Conservation (phyloP, 352 stramenopile species). For the Globisporangium yorkense region DNA sequence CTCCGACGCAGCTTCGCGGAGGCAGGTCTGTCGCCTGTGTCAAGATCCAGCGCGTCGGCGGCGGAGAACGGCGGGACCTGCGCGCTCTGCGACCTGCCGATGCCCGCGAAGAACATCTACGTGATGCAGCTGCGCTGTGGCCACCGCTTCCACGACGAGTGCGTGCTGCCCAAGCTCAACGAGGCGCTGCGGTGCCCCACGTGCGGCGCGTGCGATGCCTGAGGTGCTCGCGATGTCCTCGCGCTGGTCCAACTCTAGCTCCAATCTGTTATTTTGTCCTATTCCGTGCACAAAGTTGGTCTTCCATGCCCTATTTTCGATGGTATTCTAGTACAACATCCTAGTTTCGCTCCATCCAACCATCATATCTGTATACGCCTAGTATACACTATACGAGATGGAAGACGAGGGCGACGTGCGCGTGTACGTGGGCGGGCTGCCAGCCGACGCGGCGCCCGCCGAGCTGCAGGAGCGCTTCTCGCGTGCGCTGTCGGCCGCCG, state of each 20-base stretch:
- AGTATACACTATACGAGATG: neutral
- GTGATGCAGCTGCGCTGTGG: slow-evolving; percentile 45
- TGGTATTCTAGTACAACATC: no score
- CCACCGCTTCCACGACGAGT: slow-evolving; percentile 70
- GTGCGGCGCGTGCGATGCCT: slow-evolving; percentile 19
- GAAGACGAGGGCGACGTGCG: slow-evolving; percentile 19
- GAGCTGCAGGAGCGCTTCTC: slow-evolving; percentile 67
- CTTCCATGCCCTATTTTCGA: no score
- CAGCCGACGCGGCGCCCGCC: slow-evolving; percentile 28
- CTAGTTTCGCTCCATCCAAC: neutral
- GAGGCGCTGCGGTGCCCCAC: slow-evolving; percentile 43
- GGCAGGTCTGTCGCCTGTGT: neutral
- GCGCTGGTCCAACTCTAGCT: no score
- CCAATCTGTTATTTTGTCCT: no score
- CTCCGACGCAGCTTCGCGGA: neutral
- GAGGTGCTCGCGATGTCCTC: no score
- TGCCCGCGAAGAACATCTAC: slow-evolving; percentile 20
- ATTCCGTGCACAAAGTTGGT: no score
- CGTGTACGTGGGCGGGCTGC: slow-evolving; percentile 61
- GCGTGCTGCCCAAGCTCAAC: slow-evolving; percentile 54
- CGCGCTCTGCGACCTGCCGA: slow-evolving; percentile 17
- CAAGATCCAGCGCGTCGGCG: neutral
- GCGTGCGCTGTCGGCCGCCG: slow-evolving; percentile 25
- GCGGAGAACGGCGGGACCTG: slow-evolving; percentile 5
- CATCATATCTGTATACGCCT: neutral